A percentile compares a stretch with the other conserved stretches of the same genome.
These are phyloP conservation scores for Entrophospora sp. DNA, from an alignment of 192 early-diverging fungal genomes.

Conservation along the genomic window DNA sequence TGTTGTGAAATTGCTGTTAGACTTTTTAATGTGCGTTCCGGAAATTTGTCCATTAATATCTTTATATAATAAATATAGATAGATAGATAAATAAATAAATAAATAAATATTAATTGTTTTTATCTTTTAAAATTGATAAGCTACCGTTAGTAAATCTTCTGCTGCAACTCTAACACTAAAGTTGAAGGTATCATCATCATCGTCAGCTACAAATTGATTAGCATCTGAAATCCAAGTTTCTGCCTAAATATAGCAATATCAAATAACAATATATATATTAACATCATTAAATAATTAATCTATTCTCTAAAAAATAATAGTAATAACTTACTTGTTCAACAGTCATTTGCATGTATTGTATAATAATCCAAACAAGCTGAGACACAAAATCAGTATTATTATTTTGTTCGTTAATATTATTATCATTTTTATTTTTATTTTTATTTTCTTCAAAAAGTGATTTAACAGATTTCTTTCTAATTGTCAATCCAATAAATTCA, in stretches of 20 bases:
- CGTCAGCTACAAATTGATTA: constrained; percentile 84
- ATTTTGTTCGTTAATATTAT: too few species aligned
- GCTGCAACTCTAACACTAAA: constrained; percentile 82
- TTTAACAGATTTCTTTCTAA: constrained; percentile 44
- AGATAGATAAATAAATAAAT: neutral
- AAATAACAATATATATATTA: neutral
- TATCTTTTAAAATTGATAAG: neutral
- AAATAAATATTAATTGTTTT: neutral
- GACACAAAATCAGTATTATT: constrained; percentile 37
- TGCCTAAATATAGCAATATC: constrained; percentile 33
- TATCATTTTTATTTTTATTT: too few species aligned
- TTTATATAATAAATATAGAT: constrained; percentile 19
- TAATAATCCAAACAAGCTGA: constrained; percentile 45
- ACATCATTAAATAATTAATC: too few species aligned
- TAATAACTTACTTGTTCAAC: constrained; percentile 46
- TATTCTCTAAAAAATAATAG: too few species aligned
- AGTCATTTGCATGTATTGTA: constrained; percentile 78
- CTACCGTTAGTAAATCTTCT: constrained; percentile 60
- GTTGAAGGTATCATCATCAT: constrained; percentile 79
- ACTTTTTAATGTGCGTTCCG: constrained; percentile 41
- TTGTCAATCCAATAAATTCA: constrained; percentile 53
- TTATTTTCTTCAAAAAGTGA: constrained; percentile 39
- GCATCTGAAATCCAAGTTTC: constrained; percentile 79
- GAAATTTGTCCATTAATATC: constrained; percentile 48
- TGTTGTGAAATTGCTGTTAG: constrained; percentile 42